Conservation (phyloP, 192 early-diverging fungal genomes). For the Coemansia sp. region DNA sequence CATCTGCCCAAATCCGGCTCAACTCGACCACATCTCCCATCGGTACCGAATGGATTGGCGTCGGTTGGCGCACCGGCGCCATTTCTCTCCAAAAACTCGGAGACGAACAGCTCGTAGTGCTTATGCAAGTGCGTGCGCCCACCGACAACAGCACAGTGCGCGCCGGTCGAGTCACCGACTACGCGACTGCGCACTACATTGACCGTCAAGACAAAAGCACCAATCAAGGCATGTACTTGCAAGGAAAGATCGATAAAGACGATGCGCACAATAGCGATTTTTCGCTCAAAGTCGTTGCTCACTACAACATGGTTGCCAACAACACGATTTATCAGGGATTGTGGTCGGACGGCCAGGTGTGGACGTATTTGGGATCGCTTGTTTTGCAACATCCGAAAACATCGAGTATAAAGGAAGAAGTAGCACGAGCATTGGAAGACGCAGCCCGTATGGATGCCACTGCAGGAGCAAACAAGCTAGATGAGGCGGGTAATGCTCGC, state of each 20-base stretch:
- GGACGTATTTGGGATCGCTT: constrained; percentile 53
- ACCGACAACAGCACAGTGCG: constrained; percentile 31
- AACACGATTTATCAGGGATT: constrained; percentile 54
- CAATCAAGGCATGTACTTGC: constrained; percentile 35
- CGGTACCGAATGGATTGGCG: constrained; percentile 51
- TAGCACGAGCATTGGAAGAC: constrained; percentile 37
- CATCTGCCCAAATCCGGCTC: constrained; percentile 33
- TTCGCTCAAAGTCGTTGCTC: constrained; percentile 49
- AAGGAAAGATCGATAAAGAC: constrained; percentile 35
- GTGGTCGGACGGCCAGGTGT: constrained; percentile 52
- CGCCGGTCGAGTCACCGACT: constrained; percentile 41
- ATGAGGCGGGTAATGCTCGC: background rate
- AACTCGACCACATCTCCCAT: constrained; percentile 41
- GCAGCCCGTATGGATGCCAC: constrained; percentile 17
- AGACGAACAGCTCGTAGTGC: constrained; percentile 27
- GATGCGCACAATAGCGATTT: constrained; percentile 12
- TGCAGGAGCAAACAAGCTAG: background rate
- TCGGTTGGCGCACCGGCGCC: constrained; percentile 42
- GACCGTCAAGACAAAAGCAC: constrained; percentile 4
- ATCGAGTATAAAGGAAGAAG: constrained; percentile 44
- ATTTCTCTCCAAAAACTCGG: constrained; percentile 41
- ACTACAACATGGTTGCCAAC: constrained; percentile 55
- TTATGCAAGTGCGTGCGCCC: constrained; percentile 39
- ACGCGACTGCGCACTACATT: constrained; percentile 44
- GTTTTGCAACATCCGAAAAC: constrained; percentile 48